Conservation (phyloP, 2,329 filamentous ascomycete species). For the Colletotrichum orbiculare region DNA sequence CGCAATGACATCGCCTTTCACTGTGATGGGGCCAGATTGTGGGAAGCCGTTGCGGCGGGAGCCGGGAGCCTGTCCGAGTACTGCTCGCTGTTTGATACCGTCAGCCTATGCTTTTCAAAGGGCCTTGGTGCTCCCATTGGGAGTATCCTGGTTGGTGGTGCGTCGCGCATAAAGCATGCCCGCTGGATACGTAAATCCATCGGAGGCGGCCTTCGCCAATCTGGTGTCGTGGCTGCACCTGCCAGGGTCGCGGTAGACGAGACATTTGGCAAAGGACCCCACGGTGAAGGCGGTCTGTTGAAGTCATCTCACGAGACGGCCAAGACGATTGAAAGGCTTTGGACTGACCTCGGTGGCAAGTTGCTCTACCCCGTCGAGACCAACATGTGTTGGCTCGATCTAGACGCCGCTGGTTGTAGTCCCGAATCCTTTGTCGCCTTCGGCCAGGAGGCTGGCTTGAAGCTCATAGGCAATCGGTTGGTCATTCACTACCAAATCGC, state of each 20-base stretch:
- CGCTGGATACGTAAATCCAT: constrained; percentile 73
- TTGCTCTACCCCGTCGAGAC: constrained; percentile 79
- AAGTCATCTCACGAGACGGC: constrained; percentile 70
- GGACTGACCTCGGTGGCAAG: constrained; percentile 76
- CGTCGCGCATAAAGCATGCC: constrained; percentile 49
- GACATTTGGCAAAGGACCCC: constrained; percentile 52
- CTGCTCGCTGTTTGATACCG: constrained; percentile 75
- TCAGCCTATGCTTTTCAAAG: constrained; percentile 85
- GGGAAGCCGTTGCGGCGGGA: constrained; percentile 81
- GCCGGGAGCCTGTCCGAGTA: constrained; percentile 75
- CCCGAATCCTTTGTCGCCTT: constrained; percentile 51
- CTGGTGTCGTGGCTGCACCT: constrained; percentile 77
- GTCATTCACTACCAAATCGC: constrained; percentile 72
- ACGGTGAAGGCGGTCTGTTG: constrained; percentile 66
- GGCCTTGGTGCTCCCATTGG: constrained; percentile 85
- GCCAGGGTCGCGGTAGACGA: constrained; percentile 74
- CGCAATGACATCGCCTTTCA: constrained; percentile 75
- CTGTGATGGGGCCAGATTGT: constrained; percentile 82
- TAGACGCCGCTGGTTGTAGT: constrained; percentile 67
- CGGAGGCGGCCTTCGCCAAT: constrained; percentile 79
- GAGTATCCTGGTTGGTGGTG: constrained; percentile 73
- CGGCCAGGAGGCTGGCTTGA: constrained; percentile 55
- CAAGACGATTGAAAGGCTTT: constrained; percentile 73
- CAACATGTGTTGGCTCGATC: constrained; percentile 92
- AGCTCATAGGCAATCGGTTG: constrained; percentile 52